Conservation (phyloP, 495 filamentous ascomycete species). For the Penicillium atrosanguineum region DNA sequence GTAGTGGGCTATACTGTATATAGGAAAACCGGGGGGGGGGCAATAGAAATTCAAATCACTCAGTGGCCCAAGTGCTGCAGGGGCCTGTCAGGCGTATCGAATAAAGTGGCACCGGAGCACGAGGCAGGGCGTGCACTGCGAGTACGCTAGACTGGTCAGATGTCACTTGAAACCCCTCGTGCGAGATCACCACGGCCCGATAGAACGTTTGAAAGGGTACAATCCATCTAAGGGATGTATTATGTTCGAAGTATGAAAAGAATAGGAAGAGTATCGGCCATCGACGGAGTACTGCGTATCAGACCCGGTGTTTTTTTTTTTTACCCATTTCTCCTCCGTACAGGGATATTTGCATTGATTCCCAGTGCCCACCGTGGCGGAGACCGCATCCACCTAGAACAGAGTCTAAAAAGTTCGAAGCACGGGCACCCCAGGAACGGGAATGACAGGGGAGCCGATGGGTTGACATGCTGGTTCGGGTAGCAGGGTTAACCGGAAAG, state of each 20-base stretch:
- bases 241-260: neutral
- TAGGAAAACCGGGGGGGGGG: too few species aligned
- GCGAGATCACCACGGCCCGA: neutral
- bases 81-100: constrained; percentile 1
- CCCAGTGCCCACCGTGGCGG: constrained; percentile 7
- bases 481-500: neutral
- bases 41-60: neutral
- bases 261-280: neutral
- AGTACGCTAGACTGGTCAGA: constrained; percentile 2
- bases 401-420: constrained; percentile 2
- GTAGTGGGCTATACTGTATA: too few species aligned
- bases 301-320: neutral
- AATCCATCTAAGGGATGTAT: too few species aligned
- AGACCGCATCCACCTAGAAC: constrained; percentile 9
- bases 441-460: constrained; percentile 14
- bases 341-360: neutral
- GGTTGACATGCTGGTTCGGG: constrained; percentile 11
- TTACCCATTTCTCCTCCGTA: neutral
- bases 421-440: neutral
- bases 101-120: constrained; percentile 14
- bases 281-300: neutral
- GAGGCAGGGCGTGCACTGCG: constrained; percentile 22
- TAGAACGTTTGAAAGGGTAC: neutral
- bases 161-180: constrained; percentile 19
- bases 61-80: neutral